Base-by-base conservation (phyloP, 441 rosid genomes). In the Hura crepitans region DNA sequence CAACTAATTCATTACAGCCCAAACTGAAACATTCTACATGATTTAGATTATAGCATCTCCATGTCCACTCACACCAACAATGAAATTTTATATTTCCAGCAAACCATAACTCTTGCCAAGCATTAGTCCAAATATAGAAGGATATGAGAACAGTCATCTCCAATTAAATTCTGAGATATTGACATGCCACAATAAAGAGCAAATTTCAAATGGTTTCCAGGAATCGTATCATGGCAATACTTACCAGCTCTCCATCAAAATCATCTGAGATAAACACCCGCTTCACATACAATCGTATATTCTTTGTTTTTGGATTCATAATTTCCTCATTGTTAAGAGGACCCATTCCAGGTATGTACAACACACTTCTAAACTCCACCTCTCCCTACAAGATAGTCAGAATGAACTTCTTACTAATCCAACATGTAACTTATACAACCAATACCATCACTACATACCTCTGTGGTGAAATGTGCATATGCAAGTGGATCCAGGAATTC, bases 181-280 rank as follows among this genome's bases (percentile, higher is more conserved):
- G 6, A 30, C 59, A 25, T 55, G 28, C 28, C 51, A 43, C 5
- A 6, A 20, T 5, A 3, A 3, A 43, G 23, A 22, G 35, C 33
- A 39, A 53, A 9, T 28, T 17, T 68, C 28, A 12, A 72, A n/a
- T n/a, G 66, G 58, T 60, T 37, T 54, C 65, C 46, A 22, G 49
- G 62, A 23, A 31, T 20, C 55, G 49, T 4, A 28, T 28, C 53
- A 65, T 1, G 17, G 53, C 57, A 77, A 72, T 50, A 75, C 97
- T 80, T 70, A 95, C 99, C 90, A 95, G 85, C 77, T 95, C 99
- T 72, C 99, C 99, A 79, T 95, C 99, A 81, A 95, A 95, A 82
- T 95, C 99, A 84, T 95, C 98, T 33, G 98, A 95, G 80, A 95
- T 95, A 76, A 95, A 95, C 56, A 95, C 99, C 35, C 99, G 92